Percentiles rank a stretch among this genome's conserved stretches.
phyloP scores from a whole-genome alignment of 2,329 filamentous ascomycete species.

The Teratosphaeria gauchensis region DNA sequence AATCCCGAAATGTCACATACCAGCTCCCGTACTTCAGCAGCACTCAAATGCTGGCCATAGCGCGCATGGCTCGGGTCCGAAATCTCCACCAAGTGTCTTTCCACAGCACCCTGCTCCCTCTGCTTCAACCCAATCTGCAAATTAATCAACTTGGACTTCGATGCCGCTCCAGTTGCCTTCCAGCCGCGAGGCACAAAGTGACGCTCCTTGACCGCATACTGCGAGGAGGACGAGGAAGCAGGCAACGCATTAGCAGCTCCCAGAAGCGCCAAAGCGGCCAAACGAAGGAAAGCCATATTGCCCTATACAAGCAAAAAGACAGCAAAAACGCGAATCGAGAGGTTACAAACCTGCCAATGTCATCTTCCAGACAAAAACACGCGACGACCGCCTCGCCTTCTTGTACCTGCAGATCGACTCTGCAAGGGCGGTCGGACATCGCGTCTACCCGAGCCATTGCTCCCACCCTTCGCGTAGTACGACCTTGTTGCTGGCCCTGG shows the following conservation, averaged over 20 bases:
- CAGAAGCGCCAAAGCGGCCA: neutral
- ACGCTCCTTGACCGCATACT: constrained; percentile 47
- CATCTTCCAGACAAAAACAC: neutral
- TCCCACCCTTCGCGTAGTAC: neutral
- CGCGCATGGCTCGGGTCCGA: constrained; percentile 44
- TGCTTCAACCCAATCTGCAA: constrained; percentile 52
- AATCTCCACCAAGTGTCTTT: constrained; percentile 46
- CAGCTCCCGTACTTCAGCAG: constrained; percentile 37
- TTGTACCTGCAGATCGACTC: neutral
- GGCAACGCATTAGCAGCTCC: constrained; percentile 7
- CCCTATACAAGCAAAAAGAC: neutral
- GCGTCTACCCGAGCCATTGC: neutral
- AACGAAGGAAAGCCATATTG: neutral
- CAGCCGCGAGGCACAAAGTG: constrained; percentile 45
- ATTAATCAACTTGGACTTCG: constrained; percentile 40
- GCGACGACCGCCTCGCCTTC: neutral
- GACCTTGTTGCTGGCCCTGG: neutral
- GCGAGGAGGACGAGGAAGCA: constrained; percentile 20
- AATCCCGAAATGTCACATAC: neutral
- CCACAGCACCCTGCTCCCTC: constrained; percentile 45
- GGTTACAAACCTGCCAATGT: neutral
- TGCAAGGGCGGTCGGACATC: neutral
- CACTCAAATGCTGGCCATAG: constrained; percentile 45
- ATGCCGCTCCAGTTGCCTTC: constrained; percentile 39
- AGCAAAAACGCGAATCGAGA: neutral